phyloP scores from a whole-genome alignment of 2,329 filamentous ascomycete species.

The Ilyonectria sp. region DNA sequence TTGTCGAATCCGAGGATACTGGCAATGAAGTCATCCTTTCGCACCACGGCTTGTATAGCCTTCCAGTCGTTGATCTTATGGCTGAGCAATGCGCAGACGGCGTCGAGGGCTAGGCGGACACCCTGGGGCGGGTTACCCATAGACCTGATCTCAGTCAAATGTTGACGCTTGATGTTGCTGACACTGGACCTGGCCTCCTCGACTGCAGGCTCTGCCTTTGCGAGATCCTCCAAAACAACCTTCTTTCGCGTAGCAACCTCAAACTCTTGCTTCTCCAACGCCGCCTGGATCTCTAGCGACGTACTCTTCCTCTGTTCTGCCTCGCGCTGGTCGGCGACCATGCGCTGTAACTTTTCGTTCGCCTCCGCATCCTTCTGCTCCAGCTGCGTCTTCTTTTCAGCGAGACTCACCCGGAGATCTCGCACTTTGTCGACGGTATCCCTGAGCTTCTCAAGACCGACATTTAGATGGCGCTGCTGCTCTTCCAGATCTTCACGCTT shows the following conservation, averaged over 20 bases:
- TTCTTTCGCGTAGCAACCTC: constrained; percentile 88
- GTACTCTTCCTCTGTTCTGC: constrained; percentile 92
- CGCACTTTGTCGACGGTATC: constrained; percentile 98
- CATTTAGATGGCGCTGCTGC: constrained; percentile 97
- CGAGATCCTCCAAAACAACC: constrained; percentile 89
- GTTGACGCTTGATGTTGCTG: constrained; percentile 97
- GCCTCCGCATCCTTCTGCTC: constrained; percentile 96
- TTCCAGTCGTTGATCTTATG: constrained; percentile 95
- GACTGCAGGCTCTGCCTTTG: constrained; percentile 93
- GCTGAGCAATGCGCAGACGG: constrained; percentile 95
- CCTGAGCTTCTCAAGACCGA: constrained; percentile 95
- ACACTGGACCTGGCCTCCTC: constrained; percentile 95
- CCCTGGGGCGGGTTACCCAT: constrained; percentile 94
- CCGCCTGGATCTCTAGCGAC: constrained; percentile 89
- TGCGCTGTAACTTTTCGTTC: constrained; percentile 96
- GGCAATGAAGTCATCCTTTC: constrained; percentile 95
- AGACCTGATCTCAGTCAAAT: constrained; percentile 96
- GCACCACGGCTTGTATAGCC: constrained; percentile 88
- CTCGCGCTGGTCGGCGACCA: constrained; percentile 96
- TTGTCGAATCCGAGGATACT: constrained; percentile 99
- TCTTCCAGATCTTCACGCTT: constrained; percentile 99
- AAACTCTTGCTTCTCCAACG: constrained; percentile 89
- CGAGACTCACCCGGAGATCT: constrained; percentile 90
- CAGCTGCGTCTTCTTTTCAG: constrained; percentile 93
- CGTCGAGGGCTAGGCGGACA: constrained; percentile 92